Percentiles rank a stretch among this genome's conserved stretches.
These are phyloP conservation scores for Rehmannia glutinosa DNA, from an alignment of 257 asterid species.

Conservation along the genomic window DNA sequence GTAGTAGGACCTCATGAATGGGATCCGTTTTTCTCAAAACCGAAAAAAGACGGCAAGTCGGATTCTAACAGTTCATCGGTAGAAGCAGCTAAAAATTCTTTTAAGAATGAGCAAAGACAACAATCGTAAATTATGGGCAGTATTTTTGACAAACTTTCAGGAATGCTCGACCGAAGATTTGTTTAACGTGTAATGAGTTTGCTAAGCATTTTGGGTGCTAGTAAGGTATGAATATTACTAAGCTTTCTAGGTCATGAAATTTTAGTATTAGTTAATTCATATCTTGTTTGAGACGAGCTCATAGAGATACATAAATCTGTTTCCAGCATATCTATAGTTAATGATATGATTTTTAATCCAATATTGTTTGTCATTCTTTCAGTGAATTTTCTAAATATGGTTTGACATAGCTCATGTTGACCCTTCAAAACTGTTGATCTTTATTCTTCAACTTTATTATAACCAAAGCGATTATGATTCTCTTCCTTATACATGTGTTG, in stretches of 20 bases:
- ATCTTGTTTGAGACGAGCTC: neutral
- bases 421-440: neutral
- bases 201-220: neutral
- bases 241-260: neutral
- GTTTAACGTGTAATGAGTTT: no score
- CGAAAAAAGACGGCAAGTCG: conserved; percentile 30
- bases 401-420: neutral
- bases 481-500: neutral
- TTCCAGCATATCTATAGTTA: neutral
- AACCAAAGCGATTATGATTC: neutral
- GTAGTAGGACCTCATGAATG: conserved; percentile 58
- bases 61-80: conserved; percentile 37
- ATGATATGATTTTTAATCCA: neutral
- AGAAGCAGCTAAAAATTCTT: conserved; percentile 56
- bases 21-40: conserved; percentile 74
- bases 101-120: conserved; percentile 53
- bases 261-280: neutral
- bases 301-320: conserved; percentile 1
- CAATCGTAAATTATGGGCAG: conserved; percentile 12
- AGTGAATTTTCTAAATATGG: neutral
- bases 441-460: neutral
- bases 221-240: conserved; percentile 11
- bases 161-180: neutral
- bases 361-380: neutral
- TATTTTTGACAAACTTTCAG: neutral